These are phyloP conservation scores for Verticillium dahliae DNA, from an alignment of 2,329 filamentous ascomycete genomes.

Conservation along the genomic window DNA sequence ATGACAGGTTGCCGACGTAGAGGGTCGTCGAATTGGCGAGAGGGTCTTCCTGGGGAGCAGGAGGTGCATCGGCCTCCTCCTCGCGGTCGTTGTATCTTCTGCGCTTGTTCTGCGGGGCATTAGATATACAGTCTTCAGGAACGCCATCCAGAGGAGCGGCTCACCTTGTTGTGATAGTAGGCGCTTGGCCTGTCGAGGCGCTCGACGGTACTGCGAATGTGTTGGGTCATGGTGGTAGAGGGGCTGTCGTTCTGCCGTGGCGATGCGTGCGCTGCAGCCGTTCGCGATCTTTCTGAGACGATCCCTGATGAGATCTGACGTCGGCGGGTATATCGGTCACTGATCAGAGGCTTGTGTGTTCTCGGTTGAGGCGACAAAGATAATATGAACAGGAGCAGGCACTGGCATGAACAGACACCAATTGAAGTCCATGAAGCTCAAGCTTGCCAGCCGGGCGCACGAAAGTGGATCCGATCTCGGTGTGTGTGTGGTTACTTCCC, in stretches of 20 bases:
- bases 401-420: neutral
- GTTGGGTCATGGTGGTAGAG: slow-evolving; percentile 33
- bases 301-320: too few relatives aligned
- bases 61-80: slow-evolving; percentile 35
- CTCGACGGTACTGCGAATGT: slow-evolving; percentile 69
- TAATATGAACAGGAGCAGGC: neutral
- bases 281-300: too few relatives aligned
- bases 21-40: slow-evolving; percentile 85
- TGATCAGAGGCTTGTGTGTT: too few relatives aligned
- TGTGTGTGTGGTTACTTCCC: neutral
- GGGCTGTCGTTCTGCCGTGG: neutral
- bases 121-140: neutral
- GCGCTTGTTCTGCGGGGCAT: slow-evolving; percentile 57
- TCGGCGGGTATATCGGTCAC: too few relatives aligned
- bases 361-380: too few relatives aligned
- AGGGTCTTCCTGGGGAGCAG: slow-evolving; percentile 48
- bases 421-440: neutral
- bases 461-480: neutral
- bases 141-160: slow-evolving; percentile 14
- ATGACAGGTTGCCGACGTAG: slow-evolving; percentile 96
- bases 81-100: slow-evolving; percentile 53
- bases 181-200: slow-evolving; percentile 90
- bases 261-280: neutral
- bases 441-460: neutral
- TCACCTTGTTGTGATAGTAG: slow-evolving; percentile 80